Evolutionary conservation across 2,329 filamentous ascomycete species (phyloP).

Genomic region (Exophiala sideris): DNA sequence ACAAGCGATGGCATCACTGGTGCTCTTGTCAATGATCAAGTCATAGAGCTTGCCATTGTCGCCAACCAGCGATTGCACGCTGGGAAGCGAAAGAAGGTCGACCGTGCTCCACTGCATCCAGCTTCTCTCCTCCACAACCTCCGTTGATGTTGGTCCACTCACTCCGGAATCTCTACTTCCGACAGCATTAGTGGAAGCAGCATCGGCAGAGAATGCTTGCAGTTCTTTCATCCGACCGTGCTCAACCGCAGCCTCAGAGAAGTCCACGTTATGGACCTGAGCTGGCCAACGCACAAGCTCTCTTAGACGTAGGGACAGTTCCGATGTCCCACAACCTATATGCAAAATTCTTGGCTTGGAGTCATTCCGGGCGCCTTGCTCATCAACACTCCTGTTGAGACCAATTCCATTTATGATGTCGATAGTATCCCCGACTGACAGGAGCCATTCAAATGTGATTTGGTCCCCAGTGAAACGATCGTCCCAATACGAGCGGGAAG

Average conservation of each 20-base stretch:
- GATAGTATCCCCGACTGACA: not conserved
- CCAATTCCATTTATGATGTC: not conserved
- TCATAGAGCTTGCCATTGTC: not conserved
- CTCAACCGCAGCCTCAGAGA: not conserved
- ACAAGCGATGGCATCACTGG: conserved; percentile 13
- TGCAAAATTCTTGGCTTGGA: not conserved
- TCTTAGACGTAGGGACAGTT: conserved; percentile 4
- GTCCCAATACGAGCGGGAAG: conserved; percentile 3
- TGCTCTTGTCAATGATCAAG: conserved; percentile 14
- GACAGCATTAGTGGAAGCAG: not conserved
- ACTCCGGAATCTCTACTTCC: too few species aligned
- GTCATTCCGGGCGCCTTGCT: not conserved
- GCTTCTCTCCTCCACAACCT: not conserved
- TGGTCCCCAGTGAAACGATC: conserved; percentile 2
- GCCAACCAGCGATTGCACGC: not conserved
- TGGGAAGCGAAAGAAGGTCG: conserved; percentile 2
- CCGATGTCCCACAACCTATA: conserved; percentile 6
- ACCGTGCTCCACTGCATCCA: conserved; percentile 3
- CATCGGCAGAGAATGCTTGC: not conserved
- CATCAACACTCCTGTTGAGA: not conserved
- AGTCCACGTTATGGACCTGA: conserved; percentile 10
- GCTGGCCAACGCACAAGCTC: not conserved
- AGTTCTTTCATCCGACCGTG: not conserved
- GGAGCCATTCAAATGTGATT: conserved; percentile 5
- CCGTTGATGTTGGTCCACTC: too few species aligned